These are phyloP conservation scores for Wickerhamiella galacta DNA, from an alignment of 805 yeast genomes.

Conservation along the genomic window DNA sequence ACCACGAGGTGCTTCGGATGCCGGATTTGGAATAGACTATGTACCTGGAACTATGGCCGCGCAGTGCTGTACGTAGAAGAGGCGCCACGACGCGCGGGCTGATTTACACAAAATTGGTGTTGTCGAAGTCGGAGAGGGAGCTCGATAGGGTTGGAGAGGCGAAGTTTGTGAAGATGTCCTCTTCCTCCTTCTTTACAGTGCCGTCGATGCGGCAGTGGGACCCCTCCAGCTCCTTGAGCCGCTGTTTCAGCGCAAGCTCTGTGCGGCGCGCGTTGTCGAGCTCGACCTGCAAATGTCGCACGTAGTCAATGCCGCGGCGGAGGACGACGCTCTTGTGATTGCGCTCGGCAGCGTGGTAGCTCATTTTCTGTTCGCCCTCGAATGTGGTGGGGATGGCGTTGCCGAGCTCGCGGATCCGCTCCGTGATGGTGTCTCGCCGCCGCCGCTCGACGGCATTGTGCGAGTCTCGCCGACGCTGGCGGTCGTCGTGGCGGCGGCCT, in stretches of 20 bases:
- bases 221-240: too few relatives aligned
- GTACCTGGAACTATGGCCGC: too few relatives aligned
- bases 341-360: constrained; percentile 25
- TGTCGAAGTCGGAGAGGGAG: too few relatives aligned
- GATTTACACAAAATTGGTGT: too few relatives aligned
- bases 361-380: constrained; percentile 4
- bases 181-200: too few relatives aligned
- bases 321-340: constrained; percentile 74
- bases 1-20: constrained; percentile 67
- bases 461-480: constrained; percentile 64
- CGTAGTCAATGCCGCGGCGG: constrained; percentile 65
- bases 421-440: constrained; percentile 79
- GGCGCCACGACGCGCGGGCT: too few relatives aligned
- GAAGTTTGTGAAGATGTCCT: too few relatives aligned
- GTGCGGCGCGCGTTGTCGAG: neutral
- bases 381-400: constrained; percentile 48
- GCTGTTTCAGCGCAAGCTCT: too few relatives aligned
- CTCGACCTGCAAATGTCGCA: constrained; percentile 35
- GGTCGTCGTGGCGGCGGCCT: too few relatives aligned
- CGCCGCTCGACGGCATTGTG: constrained; percentile 92
- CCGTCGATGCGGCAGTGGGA: too few relatives aligned
- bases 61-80: too few relatives aligned
- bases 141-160: too few relatives aligned
- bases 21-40: constrained; percentile 36
- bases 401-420: constrained; percentile 71